A percentile compares a stretch with the other conserved stretches of the same genome.
These are phyloP conservation scores for Melanomma pulvis-pyrius DNA, from an alignment of 495 filamentous ascomycete genomes.

Conservation along the genomic window DNA sequence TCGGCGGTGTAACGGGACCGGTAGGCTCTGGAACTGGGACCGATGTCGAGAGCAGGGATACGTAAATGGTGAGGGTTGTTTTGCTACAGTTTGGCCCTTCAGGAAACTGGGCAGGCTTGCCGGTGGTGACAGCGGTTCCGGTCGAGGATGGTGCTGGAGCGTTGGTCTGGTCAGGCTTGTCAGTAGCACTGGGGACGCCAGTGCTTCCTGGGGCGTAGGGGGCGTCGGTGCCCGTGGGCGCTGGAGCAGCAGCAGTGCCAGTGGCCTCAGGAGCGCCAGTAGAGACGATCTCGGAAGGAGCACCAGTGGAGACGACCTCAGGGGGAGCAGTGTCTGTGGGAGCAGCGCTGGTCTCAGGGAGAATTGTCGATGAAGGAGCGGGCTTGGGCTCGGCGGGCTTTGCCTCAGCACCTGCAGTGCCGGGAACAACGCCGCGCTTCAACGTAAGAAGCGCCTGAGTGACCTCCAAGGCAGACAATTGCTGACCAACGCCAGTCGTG, in stretches of 20 bases:
- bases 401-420: not conserved
- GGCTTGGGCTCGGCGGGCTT: conserved; percentile 18
- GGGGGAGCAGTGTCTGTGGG: not conserved
- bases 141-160: conserved; percentile 10
- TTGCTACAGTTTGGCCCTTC: not conserved
- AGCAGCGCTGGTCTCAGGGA: not conserved
- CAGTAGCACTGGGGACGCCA: not conserved
- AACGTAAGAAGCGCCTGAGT: conserved; percentile 57
- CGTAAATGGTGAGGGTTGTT: conserved; percentile 9
- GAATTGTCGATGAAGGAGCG: conserved; percentile 2
- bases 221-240: not conserved
- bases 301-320: not conserved
- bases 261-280: not conserved
- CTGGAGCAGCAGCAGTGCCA: not conserved
- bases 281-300: conserved; percentile 1
- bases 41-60: not conserved
- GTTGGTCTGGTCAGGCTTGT: not conserved
- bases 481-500: conserved; percentile 59
- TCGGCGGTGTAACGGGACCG: not conserved
- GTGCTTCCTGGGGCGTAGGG: not conserved
- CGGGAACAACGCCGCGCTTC: conserved; percentile 15
- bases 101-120: not conserved
- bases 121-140: not conserved
- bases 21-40: not conserved
- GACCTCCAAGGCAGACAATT: conserved; percentile 71